A percentile compares a stretch with the other conserved stretches of the same genome.
These are phyloP conservation scores for Leucaena leucocephala DNA, from an alignment of 306 rosid genomes.

Conservation along the genomic window DNA sequence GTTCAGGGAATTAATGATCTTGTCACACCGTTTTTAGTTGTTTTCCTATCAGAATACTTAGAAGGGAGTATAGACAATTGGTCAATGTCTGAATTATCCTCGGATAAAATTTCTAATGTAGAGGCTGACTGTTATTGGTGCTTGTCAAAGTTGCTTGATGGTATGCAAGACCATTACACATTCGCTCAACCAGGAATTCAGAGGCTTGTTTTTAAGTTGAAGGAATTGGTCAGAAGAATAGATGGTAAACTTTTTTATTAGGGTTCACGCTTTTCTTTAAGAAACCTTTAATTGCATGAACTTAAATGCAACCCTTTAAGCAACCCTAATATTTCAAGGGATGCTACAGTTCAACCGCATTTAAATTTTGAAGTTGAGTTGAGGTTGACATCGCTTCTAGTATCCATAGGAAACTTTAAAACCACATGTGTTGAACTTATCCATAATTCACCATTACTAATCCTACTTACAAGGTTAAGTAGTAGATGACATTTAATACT, in stretches of 20 bases:
- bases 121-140: conserved; percentile 97
- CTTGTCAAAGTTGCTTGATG: conserved; percentile 85
- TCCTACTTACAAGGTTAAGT: neutral
- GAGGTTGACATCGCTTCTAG: neutral
- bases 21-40: conserved; percentile 80
- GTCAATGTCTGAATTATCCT: conserved; percentile 72
- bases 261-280: conserved; percentile 24
- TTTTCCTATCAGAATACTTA: conserved; percentile 76
- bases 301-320: conserved; percentile 13
- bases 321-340: neutral
- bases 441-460: neutral
- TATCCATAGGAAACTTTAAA: neutral
- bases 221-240: conserved; percentile 84
- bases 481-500: neutral
- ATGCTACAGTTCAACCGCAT: neutral
- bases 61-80: conserved; percentile 75
- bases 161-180: conserved; percentile 96
- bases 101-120: conserved; percentile 56
- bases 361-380: conserved; percentile 5
- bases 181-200: conserved; percentile 95
- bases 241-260: conserved; percentile 63
- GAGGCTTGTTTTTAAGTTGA: conserved; percentile 83
- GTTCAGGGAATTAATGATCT: conserved; percentile 97
- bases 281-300: neutral
- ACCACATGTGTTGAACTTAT: neutral